Base-by-base conservation (phyloP, 2,329 filamentous ascomycete species). In the Neonectria magnoliae region DNA sequence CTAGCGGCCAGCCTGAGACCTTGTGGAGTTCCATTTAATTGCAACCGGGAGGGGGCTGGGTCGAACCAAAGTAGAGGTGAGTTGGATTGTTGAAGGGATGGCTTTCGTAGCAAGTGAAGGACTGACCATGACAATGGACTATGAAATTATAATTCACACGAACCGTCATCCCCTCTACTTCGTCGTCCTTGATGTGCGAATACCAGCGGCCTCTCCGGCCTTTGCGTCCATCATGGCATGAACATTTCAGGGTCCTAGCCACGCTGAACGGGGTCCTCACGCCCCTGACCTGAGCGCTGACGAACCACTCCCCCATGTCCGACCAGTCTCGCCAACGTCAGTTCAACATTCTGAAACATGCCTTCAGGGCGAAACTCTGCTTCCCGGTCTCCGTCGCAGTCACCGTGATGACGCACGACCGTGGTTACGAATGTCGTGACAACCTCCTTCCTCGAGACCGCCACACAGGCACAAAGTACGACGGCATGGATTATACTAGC, bases 1-100 rank as follows among this genome's bases (percentile, higher is more conserved):
- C 54, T 69, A 71, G 71, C 29, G 41, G n/a, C 52, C 57, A 65
- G 68, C 60, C 62, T 72, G 70, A 69, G 66, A 69, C 70, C 51
- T 48, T 60, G 65, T 63, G 70, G 67, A 50, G n/a, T 61, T 53
- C 48, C 22, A 38, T 41, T 53, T 60, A 44, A 42, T 48, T 59
- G 44, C 51, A 38, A 54, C 20, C 67, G 25, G 25, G 25, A 25
- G 60, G 58, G 68, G 31, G 38, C 42, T 42, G 44, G 44, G 58
- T 48, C 44, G 41, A n/a, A 54, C 50, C 10, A 50, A 44, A 55
- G 56, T 11, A 42, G n/a, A 42, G 13, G 38, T 16, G 25, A 13
- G 33, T 14, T 13, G 33, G 33, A 13, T 36, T 36, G 29, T 4
- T 31, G 9, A 25, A 25, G 22, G 22, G 25, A 25, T 25, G 25